Conservation (phyloP, 2,329 filamentous ascomycete genomes). For the Canariomyces notabilis region DNA sequence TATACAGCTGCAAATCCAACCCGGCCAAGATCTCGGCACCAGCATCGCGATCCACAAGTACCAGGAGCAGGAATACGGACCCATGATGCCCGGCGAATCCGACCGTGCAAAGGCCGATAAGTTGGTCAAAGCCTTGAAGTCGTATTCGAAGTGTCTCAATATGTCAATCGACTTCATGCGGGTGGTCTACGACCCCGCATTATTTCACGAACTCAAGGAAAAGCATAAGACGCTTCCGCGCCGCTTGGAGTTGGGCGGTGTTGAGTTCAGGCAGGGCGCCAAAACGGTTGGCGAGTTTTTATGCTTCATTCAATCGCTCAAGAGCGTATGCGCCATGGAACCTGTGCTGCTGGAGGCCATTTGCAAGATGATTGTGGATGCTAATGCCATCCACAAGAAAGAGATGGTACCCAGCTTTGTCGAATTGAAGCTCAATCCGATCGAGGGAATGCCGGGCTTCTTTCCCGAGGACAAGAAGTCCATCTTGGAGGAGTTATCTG, state of each 20-base stretch:
- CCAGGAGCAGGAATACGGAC: constrained; percentile 14
- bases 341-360: constrained; percentile 17
- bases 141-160: constrained; percentile 1
- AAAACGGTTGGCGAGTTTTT: constrained; percentile 24
- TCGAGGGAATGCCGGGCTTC: constrained; percentile 23
- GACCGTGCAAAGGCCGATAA: constrained; percentile 19
- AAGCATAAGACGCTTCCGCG: constrained; percentile 4
- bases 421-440: constrained; percentile 14
- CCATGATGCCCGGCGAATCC: constrained; percentile 1
- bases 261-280: constrained; percentile 12
- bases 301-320: constrained; percentile 20
- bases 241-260: constrained; percentile 5
- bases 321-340: constrained; percentile 20
- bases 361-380: constrained; percentile 30
- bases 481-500: constrained; percentile 23
- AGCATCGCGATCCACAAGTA: constrained; percentile 27
- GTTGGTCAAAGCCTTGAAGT: constrained; percentile 16
- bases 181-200: constrained; percentile 6
- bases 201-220: constrained; percentile 5
- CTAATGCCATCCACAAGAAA: constrained; percentile 31
- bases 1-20: constrained; percentile 5
- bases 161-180: constrained; percentile 10
- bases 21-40: constrained; percentile 14
- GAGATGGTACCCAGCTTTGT: constrained; percentile 31
- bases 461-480: constrained; percentile 23